These are phyloP conservation scores for Penicillium psychrofluorescens DNA, from an alignment of 495 filamentous ascomycete genomes.

Conservation along the genomic window DNA sequence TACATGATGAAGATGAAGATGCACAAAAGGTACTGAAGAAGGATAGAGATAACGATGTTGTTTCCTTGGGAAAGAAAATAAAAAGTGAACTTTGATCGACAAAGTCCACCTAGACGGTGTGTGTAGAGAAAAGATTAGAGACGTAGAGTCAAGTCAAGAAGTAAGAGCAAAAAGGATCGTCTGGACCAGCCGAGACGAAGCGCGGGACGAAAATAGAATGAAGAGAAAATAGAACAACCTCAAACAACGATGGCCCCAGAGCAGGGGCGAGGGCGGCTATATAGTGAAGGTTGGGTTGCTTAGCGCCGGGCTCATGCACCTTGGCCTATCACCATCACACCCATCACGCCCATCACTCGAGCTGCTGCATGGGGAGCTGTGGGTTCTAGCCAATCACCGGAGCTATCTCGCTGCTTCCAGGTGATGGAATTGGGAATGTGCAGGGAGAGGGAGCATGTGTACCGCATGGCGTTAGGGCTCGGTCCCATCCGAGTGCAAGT, in stretches of 20 bases:
- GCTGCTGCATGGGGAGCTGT: too few species aligned
- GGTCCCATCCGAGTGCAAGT: too few species aligned
- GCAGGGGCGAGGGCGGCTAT: constrained; percentile 28
- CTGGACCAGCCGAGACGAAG: constrained; percentile 41
- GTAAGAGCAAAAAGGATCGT: constrained; percentile 13
- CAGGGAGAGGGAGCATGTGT: too few species aligned
- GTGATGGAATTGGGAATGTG: too few species aligned
- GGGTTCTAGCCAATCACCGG: constrained; percentile 4
- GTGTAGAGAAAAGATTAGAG: constrained; percentile 22
- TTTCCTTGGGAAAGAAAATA: constrained; percentile 1
- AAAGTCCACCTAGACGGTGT: constrained; percentile 17
- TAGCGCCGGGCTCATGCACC: constrained; percentile 10
- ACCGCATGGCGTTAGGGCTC: too few species aligned
- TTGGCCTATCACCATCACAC: constrained; percentile 5
- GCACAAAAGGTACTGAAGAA: neutral
- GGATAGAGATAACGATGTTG: neutral
- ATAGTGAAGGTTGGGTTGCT: constrained; percentile 13
- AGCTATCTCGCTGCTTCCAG: too few species aligned
- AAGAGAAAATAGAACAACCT: constrained; percentile 25
- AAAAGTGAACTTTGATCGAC: constrained; percentile 30
- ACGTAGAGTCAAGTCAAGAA: constrained; percentile 18
- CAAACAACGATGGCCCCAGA: constrained; percentile 21
- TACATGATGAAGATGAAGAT: constrained; percentile 24
- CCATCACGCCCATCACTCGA: constrained; percentile 18
- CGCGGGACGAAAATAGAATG: constrained; percentile 33